Conservation (phyloP, 805 yeast genomes). For the Suhomyces pyralidae region DNA sequence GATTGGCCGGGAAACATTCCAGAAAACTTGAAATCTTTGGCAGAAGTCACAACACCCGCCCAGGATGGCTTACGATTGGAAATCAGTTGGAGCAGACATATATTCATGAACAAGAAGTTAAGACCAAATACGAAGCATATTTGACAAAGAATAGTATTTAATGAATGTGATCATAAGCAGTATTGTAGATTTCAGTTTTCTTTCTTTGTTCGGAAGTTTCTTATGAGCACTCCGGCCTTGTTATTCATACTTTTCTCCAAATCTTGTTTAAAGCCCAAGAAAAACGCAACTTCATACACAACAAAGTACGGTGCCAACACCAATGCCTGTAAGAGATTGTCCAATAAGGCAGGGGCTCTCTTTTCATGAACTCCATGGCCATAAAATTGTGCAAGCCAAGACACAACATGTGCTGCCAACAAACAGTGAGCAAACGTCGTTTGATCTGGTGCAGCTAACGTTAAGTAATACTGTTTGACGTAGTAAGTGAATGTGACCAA, state of each 20-base stretch:
- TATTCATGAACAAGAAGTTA: constrained; percentile 58
- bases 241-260: constrained; percentile 49
- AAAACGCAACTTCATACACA: constrained; percentile 68
- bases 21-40: constrained; percentile 89
- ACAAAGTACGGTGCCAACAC: constrained; percentile 92
- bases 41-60: constrained; percentile 76
- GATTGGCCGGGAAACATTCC: constrained; percentile 73
- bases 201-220: constrained; percentile 25
- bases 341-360: constrained; percentile 83
- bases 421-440: constrained; percentile 24
- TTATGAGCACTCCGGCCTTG: constrained; percentile 40
- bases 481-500: constrained; percentile 22
- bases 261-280: constrained; percentile 57
- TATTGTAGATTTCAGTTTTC: background rate
- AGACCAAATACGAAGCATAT: constrained; percentile 33
- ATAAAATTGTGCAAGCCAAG: constrained; percentile 83
- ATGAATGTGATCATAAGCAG: background rate
- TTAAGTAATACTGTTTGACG: constrained; percentile 19
- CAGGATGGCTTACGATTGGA: constrained; percentile 88
- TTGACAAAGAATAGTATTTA: background rate
- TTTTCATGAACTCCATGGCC: constrained; percentile 85
- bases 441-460: constrained; percentile 16
- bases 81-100: constrained; percentile 65
- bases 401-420: constrained; percentile 42
- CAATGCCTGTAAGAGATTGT: constrained; percentile 78